These are phyloP conservation scores for Neurospora discreta DNA, from an alignment of 495 filamentous ascomycete genomes.

Conservation along the genomic window DNA sequence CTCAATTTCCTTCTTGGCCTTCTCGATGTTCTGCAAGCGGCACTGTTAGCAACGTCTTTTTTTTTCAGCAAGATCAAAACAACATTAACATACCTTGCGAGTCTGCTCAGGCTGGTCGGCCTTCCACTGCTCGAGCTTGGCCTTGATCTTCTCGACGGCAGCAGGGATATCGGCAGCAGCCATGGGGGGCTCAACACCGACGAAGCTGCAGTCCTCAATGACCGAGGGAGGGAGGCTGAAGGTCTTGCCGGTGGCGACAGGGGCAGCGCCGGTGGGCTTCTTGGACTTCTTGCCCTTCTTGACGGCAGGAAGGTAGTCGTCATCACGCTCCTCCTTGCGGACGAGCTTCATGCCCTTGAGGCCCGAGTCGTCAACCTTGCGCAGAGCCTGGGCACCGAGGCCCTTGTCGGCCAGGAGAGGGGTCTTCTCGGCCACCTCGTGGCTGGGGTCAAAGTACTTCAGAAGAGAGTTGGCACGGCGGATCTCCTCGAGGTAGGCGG, in stretches of 20 bases:
- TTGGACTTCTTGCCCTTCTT: constrained; percentile 92
- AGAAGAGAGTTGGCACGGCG: constrained; percentile 74
- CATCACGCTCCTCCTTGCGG: constrained; percentile 76
- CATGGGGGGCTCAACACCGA: constrained; percentile 80
- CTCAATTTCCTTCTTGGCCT: constrained; percentile 54
- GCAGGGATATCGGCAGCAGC: constrained; percentile 67
- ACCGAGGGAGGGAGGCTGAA: constrained; percentile 83
- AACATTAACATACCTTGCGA: constrained; percentile 56
- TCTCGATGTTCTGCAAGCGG: constrained; percentile 71
- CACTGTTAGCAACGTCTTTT: constrained; percentile 29
- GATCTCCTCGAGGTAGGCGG: constrained; percentile 85
- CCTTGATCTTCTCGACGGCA: constrained; percentile 76
- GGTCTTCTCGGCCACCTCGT: constrained; percentile 45
- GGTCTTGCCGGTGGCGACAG: constrained; percentile 41
- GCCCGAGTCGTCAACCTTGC: constrained; percentile 66
- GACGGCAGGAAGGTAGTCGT: constrained; percentile 73
- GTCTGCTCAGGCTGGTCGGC: constrained; percentile 82
- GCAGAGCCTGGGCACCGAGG: constrained; percentile 56
- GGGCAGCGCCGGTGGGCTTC: constrained; percentile 37
- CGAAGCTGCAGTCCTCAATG: constrained; percentile 74
- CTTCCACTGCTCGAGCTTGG: constrained; percentile 89
- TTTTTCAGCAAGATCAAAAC: neutral
- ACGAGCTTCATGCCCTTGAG: constrained; percentile 68
- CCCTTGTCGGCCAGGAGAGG: constrained; percentile 54
- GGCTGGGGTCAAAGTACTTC: constrained; percentile 77